These are phyloP conservation scores for Albifimbria verrucaria DNA, from an alignment of 2,329 filamentous ascomycete species.

Conservation along the genomic window DNA sequence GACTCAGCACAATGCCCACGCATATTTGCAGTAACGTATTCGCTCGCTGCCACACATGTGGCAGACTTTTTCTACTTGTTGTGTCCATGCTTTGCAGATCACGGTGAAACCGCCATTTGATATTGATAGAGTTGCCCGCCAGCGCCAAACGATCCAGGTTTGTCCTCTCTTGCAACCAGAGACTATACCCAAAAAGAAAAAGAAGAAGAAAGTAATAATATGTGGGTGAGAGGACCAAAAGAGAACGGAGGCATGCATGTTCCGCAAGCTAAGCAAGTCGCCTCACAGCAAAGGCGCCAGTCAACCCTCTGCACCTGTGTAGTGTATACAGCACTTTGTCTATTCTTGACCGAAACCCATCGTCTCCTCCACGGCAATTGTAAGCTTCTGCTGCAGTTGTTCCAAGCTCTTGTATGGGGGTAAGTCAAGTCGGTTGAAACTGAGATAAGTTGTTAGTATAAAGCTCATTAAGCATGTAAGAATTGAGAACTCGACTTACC, in stretches of 20 bases:
- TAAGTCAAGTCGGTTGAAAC: constrained; percentile 95
- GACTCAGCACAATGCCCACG: no score
- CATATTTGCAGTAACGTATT: no score
- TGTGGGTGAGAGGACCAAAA: constrained; percentile 11
- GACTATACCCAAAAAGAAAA: constrained; percentile 27
- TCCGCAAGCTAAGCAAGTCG: not conserved
- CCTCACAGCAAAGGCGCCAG: not conserved
- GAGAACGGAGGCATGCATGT: not conserved
- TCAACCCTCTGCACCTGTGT: not conserved
- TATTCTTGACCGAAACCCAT: constrained; percentile 99
- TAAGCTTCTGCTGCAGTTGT: constrained; percentile 81
- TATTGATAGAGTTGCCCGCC: constrained; percentile 16
- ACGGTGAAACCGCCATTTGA: constrained; percentile 1
- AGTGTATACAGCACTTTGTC: constrained; percentile 10
- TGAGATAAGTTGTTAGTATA: no score
- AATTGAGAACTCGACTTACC: constrained; percentile 57
- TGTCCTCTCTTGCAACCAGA: constrained; percentile 26
- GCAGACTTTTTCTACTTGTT: not conserved
- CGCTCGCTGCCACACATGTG: not conserved
- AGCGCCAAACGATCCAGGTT: constrained; percentile 28
- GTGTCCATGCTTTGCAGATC: not conserved
- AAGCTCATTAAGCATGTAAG: constrained; percentile 17
- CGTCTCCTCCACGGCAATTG: constrained; percentile 96
- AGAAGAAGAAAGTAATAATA: constrained; percentile 13
- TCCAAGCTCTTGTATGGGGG: constrained; percentile 91